phyloP scores from a whole-genome alignment of 352 stramenopile genomes.

The Pseudoperonospora humuli region DNA sequence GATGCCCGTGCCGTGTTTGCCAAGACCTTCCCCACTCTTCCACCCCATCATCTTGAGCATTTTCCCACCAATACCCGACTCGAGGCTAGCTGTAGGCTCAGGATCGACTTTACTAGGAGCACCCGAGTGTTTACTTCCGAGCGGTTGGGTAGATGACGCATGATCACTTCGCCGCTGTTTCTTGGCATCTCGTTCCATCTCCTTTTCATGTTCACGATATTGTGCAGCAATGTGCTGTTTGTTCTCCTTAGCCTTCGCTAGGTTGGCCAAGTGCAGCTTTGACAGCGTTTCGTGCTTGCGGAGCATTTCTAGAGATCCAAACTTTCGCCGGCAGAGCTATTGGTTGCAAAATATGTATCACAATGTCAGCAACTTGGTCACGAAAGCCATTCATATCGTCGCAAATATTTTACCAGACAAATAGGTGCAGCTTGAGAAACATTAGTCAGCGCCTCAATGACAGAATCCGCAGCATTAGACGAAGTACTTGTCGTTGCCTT shows the following conservation, averaged over 20 bases:
- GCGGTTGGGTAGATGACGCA: neutral
- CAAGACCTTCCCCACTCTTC: slow-evolving; percentile 75
- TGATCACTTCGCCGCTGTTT: slow-evolving; percentile 21
- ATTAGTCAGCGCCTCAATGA: slow-evolving; percentile 36
- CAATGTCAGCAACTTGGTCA: neutral
- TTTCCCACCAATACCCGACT: slow-evolving; percentile 69
- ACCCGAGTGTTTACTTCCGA: slow-evolving; percentile 1
- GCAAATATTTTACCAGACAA: slow-evolving; percentile 56
- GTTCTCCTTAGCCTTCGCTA: slow-evolving; percentile 70
- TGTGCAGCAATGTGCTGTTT: slow-evolving; percentile 55
- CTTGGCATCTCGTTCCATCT: slow-evolving; percentile 28
- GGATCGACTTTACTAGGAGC: neutral
- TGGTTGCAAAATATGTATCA: neutral
- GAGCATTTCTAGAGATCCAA: slow-evolving; percentile 61
- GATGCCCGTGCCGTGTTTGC: slow-evolving; percentile 75
- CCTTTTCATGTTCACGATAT: slow-evolving; percentile 52
- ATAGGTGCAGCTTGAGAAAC: slow-evolving; percentile 55
- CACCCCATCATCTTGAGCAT: slow-evolving; percentile 87
- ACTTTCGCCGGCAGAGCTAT: slow-evolving; percentile 77
- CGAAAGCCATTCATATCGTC: neutral
- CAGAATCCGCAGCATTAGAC: slow-evolving; percentile 7
- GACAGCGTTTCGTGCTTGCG: slow-evolving; percentile 75
- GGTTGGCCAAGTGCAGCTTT: slow-evolving; percentile 63
- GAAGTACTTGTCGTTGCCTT: neutral
- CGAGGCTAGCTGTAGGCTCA: slow-evolving; percentile 19